Conservation (phyloP, 352 stramenopile species). For the Globisporangium acanthophoron region DNA sequence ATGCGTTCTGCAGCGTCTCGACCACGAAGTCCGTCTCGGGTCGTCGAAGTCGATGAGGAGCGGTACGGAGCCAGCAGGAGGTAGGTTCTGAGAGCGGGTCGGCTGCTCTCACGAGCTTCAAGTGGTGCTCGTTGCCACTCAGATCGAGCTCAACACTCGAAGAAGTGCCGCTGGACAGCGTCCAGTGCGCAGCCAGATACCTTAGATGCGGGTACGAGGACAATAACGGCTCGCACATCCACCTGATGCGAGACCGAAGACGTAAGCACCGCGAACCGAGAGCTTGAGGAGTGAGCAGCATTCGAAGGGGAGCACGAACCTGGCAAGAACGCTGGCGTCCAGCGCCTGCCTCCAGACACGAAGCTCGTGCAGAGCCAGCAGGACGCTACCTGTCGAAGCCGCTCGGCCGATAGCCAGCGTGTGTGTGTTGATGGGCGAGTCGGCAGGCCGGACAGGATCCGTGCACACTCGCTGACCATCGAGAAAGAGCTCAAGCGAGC, state of each 20-base stretch:
- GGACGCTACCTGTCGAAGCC: not conserved
- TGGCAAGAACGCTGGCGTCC: not conserved
- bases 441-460: not conserved
- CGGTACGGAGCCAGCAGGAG: constrained; percentile 5
- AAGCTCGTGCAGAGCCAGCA: constrained; percentile 12
- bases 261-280: not conserved
- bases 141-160: constrained; percentile 12
- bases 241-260: not conserved
- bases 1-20: constrained; percentile 9
- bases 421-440: not conserved
- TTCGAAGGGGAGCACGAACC: not conserved
- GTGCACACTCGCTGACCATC: not conserved
- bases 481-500: constrained; percentile 1
- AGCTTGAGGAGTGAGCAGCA: not conserved
- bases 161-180: constrained; percentile 9
- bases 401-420: not conserved
- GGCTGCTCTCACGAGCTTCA: not conserved
- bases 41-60: not conserved
- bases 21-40: constrained; percentile 2
- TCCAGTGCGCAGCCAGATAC: constrained; percentile 11
- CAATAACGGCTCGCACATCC: constrained; percentile 4
- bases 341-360: constrained; percentile 11
- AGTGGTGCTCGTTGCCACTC: constrained; percentile 10
- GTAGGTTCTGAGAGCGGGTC: not conserved
- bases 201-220: not conserved